phyloP scores from a whole-genome alignment of 2,329 filamentous ascomycete genomes.

The Neofusicoccum parvum region DNA sequence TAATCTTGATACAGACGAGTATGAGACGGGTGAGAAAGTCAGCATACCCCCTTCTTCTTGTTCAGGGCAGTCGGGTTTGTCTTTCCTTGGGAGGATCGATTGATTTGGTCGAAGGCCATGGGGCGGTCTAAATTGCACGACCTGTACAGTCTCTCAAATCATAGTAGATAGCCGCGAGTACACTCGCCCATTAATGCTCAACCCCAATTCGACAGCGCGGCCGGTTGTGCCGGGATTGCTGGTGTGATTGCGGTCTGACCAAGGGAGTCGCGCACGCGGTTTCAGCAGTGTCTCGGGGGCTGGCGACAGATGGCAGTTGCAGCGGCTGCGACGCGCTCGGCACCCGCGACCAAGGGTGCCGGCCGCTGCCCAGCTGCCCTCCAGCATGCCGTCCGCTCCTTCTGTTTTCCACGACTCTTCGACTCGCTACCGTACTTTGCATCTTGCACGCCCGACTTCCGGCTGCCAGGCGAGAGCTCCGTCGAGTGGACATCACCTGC shows the following conservation, averaged over 20 bases:
- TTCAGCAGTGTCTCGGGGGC: constrained; percentile 7
- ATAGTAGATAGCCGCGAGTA: constrained; percentile 8
- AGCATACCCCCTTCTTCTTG: constrained; percentile 1
- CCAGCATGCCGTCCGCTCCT: background rate
- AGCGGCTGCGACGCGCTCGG: constrained; percentile 15
- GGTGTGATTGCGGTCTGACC: constrained; percentile 7
- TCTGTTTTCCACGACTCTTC: background rate
- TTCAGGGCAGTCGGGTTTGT: background rate
- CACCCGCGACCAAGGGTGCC: background rate
- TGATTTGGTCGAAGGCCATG: background rate
- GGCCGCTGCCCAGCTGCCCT: too few species aligned
- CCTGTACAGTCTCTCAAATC: constrained; percentile 2
- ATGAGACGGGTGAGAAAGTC: background rate
- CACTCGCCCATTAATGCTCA: constrained; percentile 6
- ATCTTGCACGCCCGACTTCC: background rate
- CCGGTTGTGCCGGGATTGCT: background rate
- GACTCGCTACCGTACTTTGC: background rate
- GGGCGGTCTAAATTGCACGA: background rate
- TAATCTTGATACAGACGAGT: background rate
- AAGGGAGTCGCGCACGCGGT: constrained; percentile 7
- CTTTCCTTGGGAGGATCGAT: constrained; percentile 1
- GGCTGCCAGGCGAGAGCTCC: background rate
- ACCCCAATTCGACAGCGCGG: background rate
- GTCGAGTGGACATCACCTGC: background rate
- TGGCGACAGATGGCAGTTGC: background rate